Percentiles rank a stretch among this genome's conserved stretches.
Conservation (phyloP, 192 early-diverging fungal genomes). For the Coemansia sp. region DNA sequence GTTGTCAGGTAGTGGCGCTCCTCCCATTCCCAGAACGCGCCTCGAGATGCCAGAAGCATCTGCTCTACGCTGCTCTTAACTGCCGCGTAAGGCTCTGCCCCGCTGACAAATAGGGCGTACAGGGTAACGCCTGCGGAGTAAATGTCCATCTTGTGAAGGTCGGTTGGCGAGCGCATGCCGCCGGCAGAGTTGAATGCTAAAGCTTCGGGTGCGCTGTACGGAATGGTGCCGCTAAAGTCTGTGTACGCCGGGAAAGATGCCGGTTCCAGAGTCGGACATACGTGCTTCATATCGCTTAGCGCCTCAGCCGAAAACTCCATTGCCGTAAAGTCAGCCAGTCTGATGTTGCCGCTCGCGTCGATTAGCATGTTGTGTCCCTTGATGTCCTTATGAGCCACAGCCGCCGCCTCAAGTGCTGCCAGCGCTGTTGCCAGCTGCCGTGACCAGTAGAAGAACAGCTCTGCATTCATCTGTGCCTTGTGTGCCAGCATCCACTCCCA, state of each 20-base stretch:
- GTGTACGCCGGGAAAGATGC: conserved; percentile 33
- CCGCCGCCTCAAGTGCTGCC: conserved; percentile 49
- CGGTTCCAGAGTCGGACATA: conserved; percentile 30
- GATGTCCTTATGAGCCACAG: conserved; percentile 59
- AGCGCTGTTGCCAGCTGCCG: conserved; percentile 56
- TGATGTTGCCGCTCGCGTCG: conserved; percentile 30
- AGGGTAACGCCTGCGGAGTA: conserved; percentile 59
- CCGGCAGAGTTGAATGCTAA: conserved; percentile 27
- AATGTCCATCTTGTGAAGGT: conserved; percentile 52
- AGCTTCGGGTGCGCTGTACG: conserved; percentile 59
- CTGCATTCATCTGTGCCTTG: conserved; percentile 35
- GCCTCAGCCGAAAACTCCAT: conserved; percentile 37
- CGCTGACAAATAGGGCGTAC: conserved; percentile 58
- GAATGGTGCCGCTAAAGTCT: conserved; percentile 54
- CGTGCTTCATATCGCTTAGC: conserved; percentile 16
- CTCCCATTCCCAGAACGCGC: conserved; percentile 65
- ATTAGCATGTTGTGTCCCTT: conserved; percentile 62
- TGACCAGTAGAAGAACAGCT: conserved; percentile 57
- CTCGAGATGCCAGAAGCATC: conserved; percentile 58
- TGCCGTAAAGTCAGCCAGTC: conserved; percentile 54
- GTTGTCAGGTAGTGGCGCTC: conserved; percentile 38
- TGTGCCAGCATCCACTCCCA: conserved; percentile 59
- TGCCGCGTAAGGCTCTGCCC: conserved; percentile 56
- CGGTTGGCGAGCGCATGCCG: conserved; percentile 8
- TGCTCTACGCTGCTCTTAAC: conserved; percentile 60